phyloP scores from a whole-genome alignment of 495 filamentous ascomycete species.

The Rostrohypoxylon terebratum region DNA sequence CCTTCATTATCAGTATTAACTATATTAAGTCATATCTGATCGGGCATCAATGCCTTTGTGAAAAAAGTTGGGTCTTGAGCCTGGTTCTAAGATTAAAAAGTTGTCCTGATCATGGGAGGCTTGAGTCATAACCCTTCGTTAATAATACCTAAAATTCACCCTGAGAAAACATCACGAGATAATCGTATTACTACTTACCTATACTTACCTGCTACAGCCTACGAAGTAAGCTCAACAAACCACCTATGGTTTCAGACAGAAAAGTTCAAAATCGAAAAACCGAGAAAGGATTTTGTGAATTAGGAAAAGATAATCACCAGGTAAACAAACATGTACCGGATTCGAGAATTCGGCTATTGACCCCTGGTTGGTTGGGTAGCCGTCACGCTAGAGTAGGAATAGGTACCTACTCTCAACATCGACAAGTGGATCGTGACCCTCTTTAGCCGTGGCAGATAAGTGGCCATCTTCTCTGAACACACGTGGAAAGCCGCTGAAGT shows the following conservation, averaged over 20 bases:
- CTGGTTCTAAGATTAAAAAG: not conserved
- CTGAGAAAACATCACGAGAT: not conserved
- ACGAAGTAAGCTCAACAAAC: not conserved
- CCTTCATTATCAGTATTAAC: not conserved
- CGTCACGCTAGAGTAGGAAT: not conserved
- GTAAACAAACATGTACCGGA: not conserved
- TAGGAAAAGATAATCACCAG: not conserved
- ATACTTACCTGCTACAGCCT: not conserved
- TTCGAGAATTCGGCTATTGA: not conserved
- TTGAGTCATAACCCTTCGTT: not conserved
- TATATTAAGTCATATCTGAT: not conserved
- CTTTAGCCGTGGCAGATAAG: not conserved
- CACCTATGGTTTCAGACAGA: too few relatives aligned
- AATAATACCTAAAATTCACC: too few relatives aligned
- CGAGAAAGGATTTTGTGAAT: not conserved
- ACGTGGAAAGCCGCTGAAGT: not conserved
- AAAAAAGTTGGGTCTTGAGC: not conserved
- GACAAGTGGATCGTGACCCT: slow-evolving; percentile 17
- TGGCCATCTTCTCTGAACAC: not conserved
- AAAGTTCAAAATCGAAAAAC: not conserved
- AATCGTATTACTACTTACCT: not conserved
- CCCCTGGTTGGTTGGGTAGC: not conserved
- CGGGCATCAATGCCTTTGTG: not conserved
- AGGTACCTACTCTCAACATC: not conserved
- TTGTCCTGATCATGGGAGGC: not conserved